These are phyloP conservation scores for Pharnaceum exiguum DNA, from an alignment of 148 eudicot species.

Conservation along the genomic window DNA sequence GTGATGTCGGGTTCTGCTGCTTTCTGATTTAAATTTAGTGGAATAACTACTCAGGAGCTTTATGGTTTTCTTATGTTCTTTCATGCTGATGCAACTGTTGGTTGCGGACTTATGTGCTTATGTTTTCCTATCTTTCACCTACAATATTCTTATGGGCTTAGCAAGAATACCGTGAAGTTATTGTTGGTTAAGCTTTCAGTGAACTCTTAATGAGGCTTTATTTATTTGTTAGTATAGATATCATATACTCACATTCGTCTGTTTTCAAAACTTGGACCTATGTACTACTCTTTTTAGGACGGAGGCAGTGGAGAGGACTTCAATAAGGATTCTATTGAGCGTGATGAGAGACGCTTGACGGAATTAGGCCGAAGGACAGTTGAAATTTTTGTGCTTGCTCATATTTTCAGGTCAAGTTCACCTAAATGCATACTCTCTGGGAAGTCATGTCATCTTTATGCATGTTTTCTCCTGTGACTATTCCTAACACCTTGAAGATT, in stretches of 20 bases:
- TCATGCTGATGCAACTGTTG: no score
- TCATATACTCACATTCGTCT: not conserved
- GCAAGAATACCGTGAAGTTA: no score
- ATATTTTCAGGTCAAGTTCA: slow-evolving; percentile 89
- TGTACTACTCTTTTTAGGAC: slow-evolving; percentile 42
- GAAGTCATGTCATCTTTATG: not conserved
- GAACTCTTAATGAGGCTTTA: not conserved
- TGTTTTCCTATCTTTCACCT: no score
- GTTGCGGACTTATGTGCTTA: no score
- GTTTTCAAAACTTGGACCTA: not conserved
- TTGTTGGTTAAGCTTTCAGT: no score
- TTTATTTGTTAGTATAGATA: not conserved
- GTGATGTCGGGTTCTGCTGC: no score
- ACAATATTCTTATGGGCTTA: no score
- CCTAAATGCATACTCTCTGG: not conserved
- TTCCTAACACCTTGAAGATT: slow-evolving; percentile 9
- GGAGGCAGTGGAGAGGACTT: slow-evolving; percentile 78
- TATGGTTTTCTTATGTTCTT: no score
- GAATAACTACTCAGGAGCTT: no score
- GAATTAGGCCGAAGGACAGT: slow-evolving; percentile 93
- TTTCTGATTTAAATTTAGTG: no score
- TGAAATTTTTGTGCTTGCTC: slow-evolving; percentile 82
- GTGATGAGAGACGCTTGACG: slow-evolving; percentile 90
- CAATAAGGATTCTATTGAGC: slow-evolving; percentile 79
- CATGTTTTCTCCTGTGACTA: not conserved